Base-by-base conservation (phyloP, 257 asterid genomes). In the Thymus mandschuricus region DNA sequence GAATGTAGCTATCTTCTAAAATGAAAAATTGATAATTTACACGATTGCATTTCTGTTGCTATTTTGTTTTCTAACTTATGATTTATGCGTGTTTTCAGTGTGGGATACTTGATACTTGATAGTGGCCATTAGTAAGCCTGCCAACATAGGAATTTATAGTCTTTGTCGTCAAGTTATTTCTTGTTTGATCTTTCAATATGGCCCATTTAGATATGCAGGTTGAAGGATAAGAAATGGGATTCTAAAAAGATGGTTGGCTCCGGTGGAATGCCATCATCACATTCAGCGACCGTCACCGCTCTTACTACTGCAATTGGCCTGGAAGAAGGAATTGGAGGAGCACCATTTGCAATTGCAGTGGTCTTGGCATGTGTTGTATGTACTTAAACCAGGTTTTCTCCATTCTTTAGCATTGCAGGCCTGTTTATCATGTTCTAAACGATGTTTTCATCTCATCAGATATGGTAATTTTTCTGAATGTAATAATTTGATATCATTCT, bases 201-300 rank as follows among this genome's bases (percentile, higher is more conserved):
- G 70, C 70, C 66, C 41, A 66, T 78, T 84, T 85, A 78, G 91
- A 83, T 75, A 76, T 83, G 80, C 97, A 94, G 99, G 99, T 83
- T 84, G 72, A 94, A 86, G 86, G 98, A 91, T 78, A 91, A 79
- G 79, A 89, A 84, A 81, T 94, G 99, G 99, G 97, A 94, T 70
- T 91, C 99, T 49, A 84, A 75, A 80, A 89, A 81, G 78, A 89
- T 94, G 97, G 81, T 94, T 60, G 81, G 98, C 81, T 91, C 99
- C 31, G 99, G 99, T 48, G 99, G 99, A 78, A 91, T 94, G 99
- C 99, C 99, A 15, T 94, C 99, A 41, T 94, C 97, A 54, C 99
- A 91, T 88, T 91, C 98, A 65, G 96, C 99, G 51, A 85, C 93
- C 29, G 98, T 94, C 38, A 86, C 86, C 7, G 93, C 99, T 52